These are phyloP conservation scores for Neurospora pannonica DNA, from an alignment of 495 filamentous ascomycete species.

Conservation along the genomic window DNA sequence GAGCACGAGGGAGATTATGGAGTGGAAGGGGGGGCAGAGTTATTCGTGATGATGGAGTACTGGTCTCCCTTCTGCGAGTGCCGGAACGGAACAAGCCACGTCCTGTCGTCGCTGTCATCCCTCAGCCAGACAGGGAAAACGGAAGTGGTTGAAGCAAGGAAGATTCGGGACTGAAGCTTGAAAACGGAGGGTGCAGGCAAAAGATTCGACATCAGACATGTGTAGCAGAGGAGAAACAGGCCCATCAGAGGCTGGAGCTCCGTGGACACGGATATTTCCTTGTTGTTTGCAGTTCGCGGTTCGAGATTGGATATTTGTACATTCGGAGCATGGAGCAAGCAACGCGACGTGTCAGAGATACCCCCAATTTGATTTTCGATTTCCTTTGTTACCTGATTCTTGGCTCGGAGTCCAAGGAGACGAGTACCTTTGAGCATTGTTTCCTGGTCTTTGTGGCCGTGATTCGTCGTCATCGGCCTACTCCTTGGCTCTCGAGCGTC, in stretches of 20 bases:
- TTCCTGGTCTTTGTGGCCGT: background rate
- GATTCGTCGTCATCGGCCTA: background rate
- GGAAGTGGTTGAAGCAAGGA: too few species aligned
- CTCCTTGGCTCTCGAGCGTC: background rate
- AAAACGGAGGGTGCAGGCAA: background rate
- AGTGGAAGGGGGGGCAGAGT: slow-evolving; percentile 16
- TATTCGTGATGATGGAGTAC: background rate
- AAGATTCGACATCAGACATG: background rate
- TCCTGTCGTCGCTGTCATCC: background rate
- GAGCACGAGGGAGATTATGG: slow-evolving; percentile 23
- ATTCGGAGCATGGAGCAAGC: background rate
- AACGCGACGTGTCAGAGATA: background rate
- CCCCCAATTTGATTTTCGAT: background rate
- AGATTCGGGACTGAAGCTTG: background rate
- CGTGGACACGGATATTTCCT: background rate
- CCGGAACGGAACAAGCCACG: too few species aligned
- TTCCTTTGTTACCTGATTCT: background rate
- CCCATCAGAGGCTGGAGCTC: background rate
- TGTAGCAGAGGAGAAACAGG: background rate
- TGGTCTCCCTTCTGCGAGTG: too few species aligned
- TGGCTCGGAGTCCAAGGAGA: too few species aligned
- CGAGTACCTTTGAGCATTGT: background rate
- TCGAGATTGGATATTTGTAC: background rate
- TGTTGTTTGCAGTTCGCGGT: background rate
- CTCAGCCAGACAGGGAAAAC: too few species aligned